Percentiles rank a stretch among this genome's conserved stretches.
These are phyloP conservation scores for Yamadazyma triangularis DNA, from an alignment of 1,139 yeast genomes.

Conservation along the genomic window DNA sequence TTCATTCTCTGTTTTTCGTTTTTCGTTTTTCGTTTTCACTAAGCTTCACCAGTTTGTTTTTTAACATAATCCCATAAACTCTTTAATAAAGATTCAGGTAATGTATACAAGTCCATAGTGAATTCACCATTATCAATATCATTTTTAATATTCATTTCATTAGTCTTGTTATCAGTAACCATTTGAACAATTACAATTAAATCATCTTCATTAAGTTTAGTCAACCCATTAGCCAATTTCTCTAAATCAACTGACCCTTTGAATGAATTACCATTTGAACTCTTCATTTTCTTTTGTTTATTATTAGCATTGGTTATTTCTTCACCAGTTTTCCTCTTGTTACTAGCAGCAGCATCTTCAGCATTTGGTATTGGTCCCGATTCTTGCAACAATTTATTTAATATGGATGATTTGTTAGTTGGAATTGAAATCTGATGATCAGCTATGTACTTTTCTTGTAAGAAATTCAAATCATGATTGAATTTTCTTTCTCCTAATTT, in stretches of 20 bases:
- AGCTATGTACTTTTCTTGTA: slow-evolving; percentile 67
- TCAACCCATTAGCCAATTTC: slow-evolving; percentile 83
- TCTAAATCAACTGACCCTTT: slow-evolving; percentile 84
- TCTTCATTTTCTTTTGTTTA: slow-evolving; percentile 66
- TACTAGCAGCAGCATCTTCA: slow-evolving; percentile 28
- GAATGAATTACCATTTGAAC: slow-evolving; percentile 39
- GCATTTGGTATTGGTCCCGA: slow-evolving; percentile 73
- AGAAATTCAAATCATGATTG: slow-evolving; percentile 85
- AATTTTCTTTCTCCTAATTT: slow-evolving; percentile 85
- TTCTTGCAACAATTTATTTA: slow-evolving; percentile 70
- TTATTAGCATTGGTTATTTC: slow-evolving; percentile 19
- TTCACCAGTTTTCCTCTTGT: slow-evolving; percentile 20
- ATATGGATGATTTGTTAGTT: slow-evolving; percentile 61
- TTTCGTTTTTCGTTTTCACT: too few relatives aligned
- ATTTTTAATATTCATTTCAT: slow-evolving; percentile 93
- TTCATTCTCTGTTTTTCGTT: too few relatives aligned
- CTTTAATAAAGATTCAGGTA: slow-evolving; percentile 87
- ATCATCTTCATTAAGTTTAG: slow-evolving; percentile 88
- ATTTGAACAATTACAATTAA: slow-evolving; percentile 92
- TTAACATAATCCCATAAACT: slow-evolving; percentile 93
- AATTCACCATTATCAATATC: slow-evolving; percentile 97
- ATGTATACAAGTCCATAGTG: slow-evolving; percentile 90
- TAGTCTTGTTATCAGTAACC: slow-evolving; percentile 94
- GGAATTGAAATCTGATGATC: slow-evolving; percentile 80
- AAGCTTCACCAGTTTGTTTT: slow-evolving; percentile 50